Base-by-base conservation (phyloP, 75 land plant species). In the Larix kaempferi region DNA sequence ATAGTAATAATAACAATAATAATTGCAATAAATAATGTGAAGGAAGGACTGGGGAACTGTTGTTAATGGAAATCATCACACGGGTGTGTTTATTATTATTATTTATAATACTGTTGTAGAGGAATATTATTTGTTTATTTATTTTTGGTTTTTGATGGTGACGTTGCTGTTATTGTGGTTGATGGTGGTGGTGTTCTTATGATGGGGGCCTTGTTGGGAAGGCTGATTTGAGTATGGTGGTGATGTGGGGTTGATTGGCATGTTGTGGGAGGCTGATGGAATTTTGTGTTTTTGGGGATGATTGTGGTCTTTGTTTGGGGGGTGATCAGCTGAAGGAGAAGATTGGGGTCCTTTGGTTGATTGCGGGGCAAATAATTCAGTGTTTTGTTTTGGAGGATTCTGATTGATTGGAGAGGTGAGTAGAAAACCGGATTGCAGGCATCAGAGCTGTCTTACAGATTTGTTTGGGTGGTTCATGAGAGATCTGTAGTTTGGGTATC, bases 161-260 rank as follows among this genome's bases (percentile, higher is more conserved):
- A 49, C 52, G 52, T 7, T 49, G 52, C 52, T 49, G 52, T 49
- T 49, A 49, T 49, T 33, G 41, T 17, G 71, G 35, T 19, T 66
- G 72, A 39, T 69, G 52, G 52, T 69, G n/a, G n/a, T 69, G 44
- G 52, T 35, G 72, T 49, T 49, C 52, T 49, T 49, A n/a, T 69
- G 72, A 69, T 39, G 72, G 72, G 37, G 72, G 39, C 72, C 44
- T 69, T 69, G 72, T 69, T 21, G 44, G 72, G 23, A 49, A 39
- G 44, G 8, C 52, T 69, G 72, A 19, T 69, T 17, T 69, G 71
- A 14, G 33, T 10, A 21, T 41, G 44, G n/a, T 0, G 49, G 11
- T 7, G 21, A 29, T 35, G 72, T 65, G 14, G 21, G 52, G 52
- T 49, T 49, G 52, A 49, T 49, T 49, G 52, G 52, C 10, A 49